A percentile compares a stretch with the other conserved stretches of the same genome.
Evolutionary conservation across 2,329 filamentous ascomycete species (phyloP).

Genomic region (Aspergillus fumigatus): DNA sequence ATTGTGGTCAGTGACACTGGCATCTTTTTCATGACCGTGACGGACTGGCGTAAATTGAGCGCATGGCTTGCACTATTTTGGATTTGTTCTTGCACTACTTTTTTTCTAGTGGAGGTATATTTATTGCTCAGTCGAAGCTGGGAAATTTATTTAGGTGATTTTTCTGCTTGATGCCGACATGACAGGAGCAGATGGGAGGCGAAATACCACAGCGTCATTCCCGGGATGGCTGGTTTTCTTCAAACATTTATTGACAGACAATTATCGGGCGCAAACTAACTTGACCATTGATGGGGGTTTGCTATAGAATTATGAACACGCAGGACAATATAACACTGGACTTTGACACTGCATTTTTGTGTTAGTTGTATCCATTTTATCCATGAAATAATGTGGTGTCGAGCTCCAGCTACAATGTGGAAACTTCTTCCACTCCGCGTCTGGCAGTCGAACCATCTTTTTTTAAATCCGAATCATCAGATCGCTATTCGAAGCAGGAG

Average conservation of each 20-base stretch:
- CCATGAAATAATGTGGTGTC: background rate
- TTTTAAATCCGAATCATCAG: background rate
- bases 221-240: background rate
- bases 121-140: background rate
- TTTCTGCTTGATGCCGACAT: constrained; percentile 2
- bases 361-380: background rate
- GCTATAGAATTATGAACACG: background rate
- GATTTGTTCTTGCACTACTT: constrained; percentile 5
- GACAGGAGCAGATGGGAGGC: background rate
- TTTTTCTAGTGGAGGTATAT: constrained; percentile 6
- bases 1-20: background rate
- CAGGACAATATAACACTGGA: background rate
- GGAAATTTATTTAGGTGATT: constrained; percentile 1
- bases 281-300: no score
- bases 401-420: background rate
- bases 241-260: background rate
- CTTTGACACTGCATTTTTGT: background rate
- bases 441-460: background rate
- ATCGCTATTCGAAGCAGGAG: background rate
- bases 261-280: background rate
- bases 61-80: constrained; percentile 2
- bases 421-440: constrained; percentile 6
- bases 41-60: constrained; percentile 17
- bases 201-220: background rate
- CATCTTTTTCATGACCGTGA: constrained; percentile 12